Conservation (phyloP, 805 yeast species). For the Lipomyces yamanashiensis region DNA sequence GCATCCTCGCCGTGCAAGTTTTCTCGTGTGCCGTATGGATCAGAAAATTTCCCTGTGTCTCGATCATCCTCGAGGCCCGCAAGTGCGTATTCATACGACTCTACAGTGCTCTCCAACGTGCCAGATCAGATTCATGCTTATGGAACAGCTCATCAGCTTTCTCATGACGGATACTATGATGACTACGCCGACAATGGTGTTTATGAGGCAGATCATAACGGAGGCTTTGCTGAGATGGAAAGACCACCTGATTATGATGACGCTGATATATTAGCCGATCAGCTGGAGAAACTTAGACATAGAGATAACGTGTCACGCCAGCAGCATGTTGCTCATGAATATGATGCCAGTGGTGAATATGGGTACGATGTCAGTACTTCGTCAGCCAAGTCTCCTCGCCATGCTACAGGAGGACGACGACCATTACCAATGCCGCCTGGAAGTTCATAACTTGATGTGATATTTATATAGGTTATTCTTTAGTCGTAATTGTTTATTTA, state of each 20-base stretch:
- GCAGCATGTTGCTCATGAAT: background rate
- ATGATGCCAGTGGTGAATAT: background rate
- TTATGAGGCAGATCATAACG: background rate
- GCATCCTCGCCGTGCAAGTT: background rate
- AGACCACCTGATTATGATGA: background rate
- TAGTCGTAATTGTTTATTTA: background rate
- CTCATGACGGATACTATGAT: conserved; percentile 4
- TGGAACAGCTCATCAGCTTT: background rate
- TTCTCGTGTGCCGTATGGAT: background rate
- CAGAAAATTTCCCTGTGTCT: conserved; percentile 1
- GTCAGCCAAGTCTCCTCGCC: background rate
- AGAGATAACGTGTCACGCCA: background rate
- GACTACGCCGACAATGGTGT: background rate
- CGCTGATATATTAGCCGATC: conserved; percentile 6
- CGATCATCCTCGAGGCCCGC: conserved; percentile 5
- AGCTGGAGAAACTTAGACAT: background rate
- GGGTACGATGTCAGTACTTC: background rate
- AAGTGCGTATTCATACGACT: conserved; percentile 12
- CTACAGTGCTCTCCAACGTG: conserved; percentile 13
- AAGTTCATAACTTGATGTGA: background rate
- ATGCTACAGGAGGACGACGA: conserved; percentile 1
- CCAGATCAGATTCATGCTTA: conserved; percentile 13
- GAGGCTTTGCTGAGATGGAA: background rate
- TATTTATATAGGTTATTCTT: background rate
- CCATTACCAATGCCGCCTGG: conserved; percentile 12